Percentiles rank a stretch among this genome's conserved stretches.
phyloP scores from a whole-genome alignment of 1,139 yeast genomes.

The Pichia sorboxylosa region DNA sequence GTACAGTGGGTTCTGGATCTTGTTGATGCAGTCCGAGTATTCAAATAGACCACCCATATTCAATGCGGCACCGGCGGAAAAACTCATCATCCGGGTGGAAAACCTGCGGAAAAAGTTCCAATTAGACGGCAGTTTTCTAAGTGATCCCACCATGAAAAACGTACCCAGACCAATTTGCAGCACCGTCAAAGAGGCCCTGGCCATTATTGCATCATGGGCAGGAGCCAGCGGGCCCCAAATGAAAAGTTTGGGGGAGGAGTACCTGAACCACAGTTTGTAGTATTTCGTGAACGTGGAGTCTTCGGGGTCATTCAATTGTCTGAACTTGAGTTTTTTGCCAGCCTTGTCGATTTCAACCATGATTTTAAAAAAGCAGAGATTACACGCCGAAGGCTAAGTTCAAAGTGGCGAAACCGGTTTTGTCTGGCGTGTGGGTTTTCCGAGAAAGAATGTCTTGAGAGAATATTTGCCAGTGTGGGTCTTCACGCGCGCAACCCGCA shows the following conservation, averaged over 20 bases:
- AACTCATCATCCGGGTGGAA: constrained; percentile 3
- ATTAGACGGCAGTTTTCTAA: constrained; percentile 8
- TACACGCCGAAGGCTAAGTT: too few species aligned
- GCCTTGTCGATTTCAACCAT: too few species aligned
- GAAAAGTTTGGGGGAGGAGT: constrained; percentile 19
- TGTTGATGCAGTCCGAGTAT: constrained; percentile 7
- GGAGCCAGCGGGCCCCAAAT: constrained; percentile 24
- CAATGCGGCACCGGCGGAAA: constrained; percentile 9
- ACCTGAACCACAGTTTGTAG: constrained; percentile 17
- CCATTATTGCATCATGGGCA: constrained; percentile 20
- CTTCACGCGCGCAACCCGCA: too few species aligned
- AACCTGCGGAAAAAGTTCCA: constrained; percentile 3
- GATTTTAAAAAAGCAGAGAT: too few species aligned
- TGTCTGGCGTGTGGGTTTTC: too few species aligned
- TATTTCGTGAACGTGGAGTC: constrained; percentile 13
- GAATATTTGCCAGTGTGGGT: too few species aligned
- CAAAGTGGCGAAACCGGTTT: too few species aligned
- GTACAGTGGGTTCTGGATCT: constrained; percentile 18
- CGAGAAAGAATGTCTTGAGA: too few species aligned
- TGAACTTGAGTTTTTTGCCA: constrained; percentile 9
- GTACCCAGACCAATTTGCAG: constrained; percentile 17
- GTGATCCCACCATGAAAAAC: constrained; percentile 9
- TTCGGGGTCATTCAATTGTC: constrained; percentile 16
- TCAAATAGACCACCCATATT: constrained; percentile 8
- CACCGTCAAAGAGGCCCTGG: constrained; percentile 16